A percentile compares a stretch with the other conserved stretches of the same genome.
phyloP scores from a whole-genome alignment of 148 eudicot species.

The Rheum nobile region DNA sequence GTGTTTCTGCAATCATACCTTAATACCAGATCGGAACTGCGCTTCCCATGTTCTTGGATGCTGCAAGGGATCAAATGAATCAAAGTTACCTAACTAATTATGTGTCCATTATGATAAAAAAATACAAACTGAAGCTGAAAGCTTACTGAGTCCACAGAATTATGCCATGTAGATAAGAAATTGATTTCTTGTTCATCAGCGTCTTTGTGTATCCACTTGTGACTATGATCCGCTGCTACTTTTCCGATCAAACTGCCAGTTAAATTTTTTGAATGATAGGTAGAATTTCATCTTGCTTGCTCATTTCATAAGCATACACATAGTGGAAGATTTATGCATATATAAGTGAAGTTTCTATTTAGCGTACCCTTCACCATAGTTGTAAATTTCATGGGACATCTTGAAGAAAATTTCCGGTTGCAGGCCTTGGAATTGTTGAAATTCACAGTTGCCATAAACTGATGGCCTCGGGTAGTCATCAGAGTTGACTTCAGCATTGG shows the following conservation, averaged over 20 bases:
- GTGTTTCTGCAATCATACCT: conserved; percentile 31
- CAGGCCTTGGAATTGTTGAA: conserved; percentile 65
- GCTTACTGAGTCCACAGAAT: conserved; percentile 79
- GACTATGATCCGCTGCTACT: conserved; percentile 95
- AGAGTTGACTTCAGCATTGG: conserved; percentile 43
- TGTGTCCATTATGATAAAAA: not conserved
- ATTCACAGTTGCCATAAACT: conserved; percentile 32
- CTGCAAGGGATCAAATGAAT: conserved; percentile 20
- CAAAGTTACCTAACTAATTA: not conserved
- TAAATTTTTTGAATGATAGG: not conserved
- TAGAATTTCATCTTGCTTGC: not conserved
- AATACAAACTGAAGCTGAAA: not conserved
- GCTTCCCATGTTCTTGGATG: conserved; percentile 99
- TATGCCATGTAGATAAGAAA: conserved; percentile 95
- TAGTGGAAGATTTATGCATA: not conserved
- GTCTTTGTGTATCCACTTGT: conserved; percentile 91
- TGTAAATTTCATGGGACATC: conserved; percentile 99
- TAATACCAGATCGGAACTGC: conserved; percentile 94
- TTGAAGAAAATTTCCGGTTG: conserved; percentile 99
- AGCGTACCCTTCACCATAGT: conserved; percentile 92
- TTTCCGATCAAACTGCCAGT: conserved; percentile 76
- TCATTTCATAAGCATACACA: not conserved
- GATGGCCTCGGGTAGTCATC: conserved; percentile 26
- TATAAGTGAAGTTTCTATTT: not conserved
- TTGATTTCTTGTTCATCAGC: conserved; percentile 88